Evolutionary conservation across 768 basidiomycete genomes (phyloP).

Genomic region (Boletus tomentosulus): DNA sequence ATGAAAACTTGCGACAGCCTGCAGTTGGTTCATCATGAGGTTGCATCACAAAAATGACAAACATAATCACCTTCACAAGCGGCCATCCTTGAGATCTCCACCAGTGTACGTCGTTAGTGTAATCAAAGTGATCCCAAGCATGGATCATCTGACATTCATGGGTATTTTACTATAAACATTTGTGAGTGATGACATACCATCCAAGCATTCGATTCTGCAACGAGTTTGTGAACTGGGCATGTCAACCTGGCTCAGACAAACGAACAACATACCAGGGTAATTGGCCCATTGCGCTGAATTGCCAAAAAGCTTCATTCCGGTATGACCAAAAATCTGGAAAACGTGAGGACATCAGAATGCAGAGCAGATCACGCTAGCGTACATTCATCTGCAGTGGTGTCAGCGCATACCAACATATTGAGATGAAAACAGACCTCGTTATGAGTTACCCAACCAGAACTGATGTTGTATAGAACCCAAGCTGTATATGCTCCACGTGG

Average conservation of each 20-base stretch:
- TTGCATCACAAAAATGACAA: background rate
- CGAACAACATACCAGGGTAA: conserved; percentile 53
- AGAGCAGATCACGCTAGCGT: conserved; percentile 14
- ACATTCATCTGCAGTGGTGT: conserved; percentile 55
- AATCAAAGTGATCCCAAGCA: conserved; percentile 78
- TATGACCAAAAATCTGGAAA: conserved; percentile 68
- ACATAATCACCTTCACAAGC: conserved; percentile 51
- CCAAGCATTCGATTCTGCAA: conserved; percentile 64
- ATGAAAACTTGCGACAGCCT: conserved; percentile 70
- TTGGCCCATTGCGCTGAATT: conserved; percentile 65
- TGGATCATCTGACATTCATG: conserved; percentile 57
- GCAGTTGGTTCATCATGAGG: background rate
- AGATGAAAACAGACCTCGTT: conserved; percentile 48
- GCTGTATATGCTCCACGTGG: conserved; percentile 70
- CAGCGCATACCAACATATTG: background rate
- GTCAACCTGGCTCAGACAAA: background rate
- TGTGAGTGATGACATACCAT: conserved; percentile 45
- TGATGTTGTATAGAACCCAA: conserved; percentile 64
- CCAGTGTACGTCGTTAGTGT: conserved; percentile 64
- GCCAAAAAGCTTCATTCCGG: conserved; percentile 64
- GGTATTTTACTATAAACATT: background rate
- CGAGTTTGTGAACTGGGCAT: background rate
- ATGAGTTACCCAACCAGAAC: conserved; percentile 73
- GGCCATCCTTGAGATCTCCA: conserved; percentile 73
- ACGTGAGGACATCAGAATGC: background rate